A percentile compares a stretch with the other conserved stretches of the same genome.
phyloP scores from a whole-genome alignment of 2,329 filamentous ascomycete species.

The Neonectria magnoliae region DNA sequence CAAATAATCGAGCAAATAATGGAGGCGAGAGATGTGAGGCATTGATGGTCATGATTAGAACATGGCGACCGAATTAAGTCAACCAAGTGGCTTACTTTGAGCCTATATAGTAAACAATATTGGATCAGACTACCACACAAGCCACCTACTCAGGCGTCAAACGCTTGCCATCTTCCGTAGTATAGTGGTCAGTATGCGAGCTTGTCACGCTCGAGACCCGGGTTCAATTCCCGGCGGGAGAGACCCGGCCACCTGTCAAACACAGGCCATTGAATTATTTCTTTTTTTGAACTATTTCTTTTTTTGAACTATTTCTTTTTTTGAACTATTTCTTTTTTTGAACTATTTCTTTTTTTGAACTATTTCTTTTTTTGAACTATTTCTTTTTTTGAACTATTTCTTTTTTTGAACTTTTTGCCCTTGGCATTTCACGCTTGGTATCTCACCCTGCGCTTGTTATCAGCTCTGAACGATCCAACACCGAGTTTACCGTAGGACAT shows the following conservation, averaged over 20 bases:
- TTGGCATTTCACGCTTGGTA: not conserved
- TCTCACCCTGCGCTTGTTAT: not conserved
- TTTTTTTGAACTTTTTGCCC: not conserved
- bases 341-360: no score
- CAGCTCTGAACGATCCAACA: not conserved
- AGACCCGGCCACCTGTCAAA: slow-evolving; percentile 21
- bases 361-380: no score
- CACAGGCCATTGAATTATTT: not conserved
- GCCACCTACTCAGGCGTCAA: slow-evolving; percentile 19
- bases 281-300: no score
- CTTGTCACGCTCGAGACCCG: slow-evolving; percentile 25
- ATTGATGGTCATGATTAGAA: not conserved
- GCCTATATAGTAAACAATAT: not conserved
- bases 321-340: no score
- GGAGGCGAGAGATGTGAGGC: not conserved
- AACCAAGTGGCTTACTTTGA: not conserved
- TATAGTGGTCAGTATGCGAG: slow-evolving; percentile 27
- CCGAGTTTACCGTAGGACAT: not conserved
- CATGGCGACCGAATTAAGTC: not conserved
- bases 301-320: no score
- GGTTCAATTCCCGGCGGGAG: slow-evolving; percentile 26
- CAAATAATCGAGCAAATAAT: not conserved
- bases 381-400: no score
- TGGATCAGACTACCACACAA: not conserved
- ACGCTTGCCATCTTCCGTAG: slow-evolving; percentile 27